Conservation (phyloP, 2,329 filamentous ascomycete species). For the Apiospora aurea region DNA sequence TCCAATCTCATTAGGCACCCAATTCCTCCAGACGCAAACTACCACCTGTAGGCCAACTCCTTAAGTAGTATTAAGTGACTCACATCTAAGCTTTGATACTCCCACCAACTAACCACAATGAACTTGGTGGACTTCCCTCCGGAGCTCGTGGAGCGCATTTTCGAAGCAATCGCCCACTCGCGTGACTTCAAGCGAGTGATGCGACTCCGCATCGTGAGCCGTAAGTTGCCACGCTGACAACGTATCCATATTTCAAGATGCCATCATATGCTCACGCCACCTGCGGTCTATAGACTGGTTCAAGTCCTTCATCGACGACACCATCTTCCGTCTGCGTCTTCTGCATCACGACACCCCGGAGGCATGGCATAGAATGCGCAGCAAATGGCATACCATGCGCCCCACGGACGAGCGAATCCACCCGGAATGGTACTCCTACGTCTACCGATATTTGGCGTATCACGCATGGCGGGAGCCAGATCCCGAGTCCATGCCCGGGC, state of each 20-base stretch:
- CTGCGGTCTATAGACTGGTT: constrained; percentile 21
- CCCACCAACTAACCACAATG: not conserved
- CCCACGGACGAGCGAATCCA: not conserved
- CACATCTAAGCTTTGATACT: fast-evolving
- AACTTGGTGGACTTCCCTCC: not conserved
- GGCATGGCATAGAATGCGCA: not conserved
- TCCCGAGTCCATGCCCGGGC: not conserved
- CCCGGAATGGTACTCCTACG: not conserved
- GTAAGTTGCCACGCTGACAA: not conserved
- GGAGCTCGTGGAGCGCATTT: not conserved
- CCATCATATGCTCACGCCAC: not conserved
- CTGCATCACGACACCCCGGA: not conserved
- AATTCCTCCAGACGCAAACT: not conserved
- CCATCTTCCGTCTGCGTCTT: constrained; percentile 25
- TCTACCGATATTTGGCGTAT: not conserved
- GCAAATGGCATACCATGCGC: not conserved
- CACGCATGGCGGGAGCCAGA: not conserved
- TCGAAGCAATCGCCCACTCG: not conserved
- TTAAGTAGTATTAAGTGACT: too few relatives aligned
- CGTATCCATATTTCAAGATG: too few relatives aligned
- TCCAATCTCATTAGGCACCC: not conserved
- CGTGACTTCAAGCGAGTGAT: not conserved
- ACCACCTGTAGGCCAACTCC: not conserved
- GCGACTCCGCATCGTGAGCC: not conserved
- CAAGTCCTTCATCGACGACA: constrained; percentile 23